Conservation (phyloP, 2,329 filamentous ascomycete species). For the Ascosphaera aggregata region DNA sequence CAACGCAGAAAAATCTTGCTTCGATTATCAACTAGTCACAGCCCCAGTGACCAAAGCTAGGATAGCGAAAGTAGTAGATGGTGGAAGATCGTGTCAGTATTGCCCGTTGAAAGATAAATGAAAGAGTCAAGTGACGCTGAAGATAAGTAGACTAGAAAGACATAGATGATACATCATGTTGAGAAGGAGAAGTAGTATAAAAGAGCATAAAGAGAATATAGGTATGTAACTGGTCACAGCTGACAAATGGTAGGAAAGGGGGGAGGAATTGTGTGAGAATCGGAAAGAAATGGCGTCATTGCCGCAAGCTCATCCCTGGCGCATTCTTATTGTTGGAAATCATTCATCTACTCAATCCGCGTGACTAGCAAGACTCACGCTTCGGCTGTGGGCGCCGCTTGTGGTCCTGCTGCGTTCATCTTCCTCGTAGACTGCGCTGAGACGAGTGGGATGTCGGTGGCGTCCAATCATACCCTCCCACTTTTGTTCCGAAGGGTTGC, state of each 20-base stretch:
- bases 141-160: neutral
- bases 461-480: constrained; percentile 52
- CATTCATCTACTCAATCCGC: constrained; percentile 46
- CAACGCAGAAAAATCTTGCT: neutral
- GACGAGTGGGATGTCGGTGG: constrained; percentile 68
- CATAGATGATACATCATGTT: neutral
- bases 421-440: constrained; percentile 75
- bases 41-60: neutral
- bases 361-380: constrained; percentile 5
- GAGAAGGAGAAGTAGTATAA: neutral
- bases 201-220: neutral
- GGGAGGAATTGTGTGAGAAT: too few species aligned
- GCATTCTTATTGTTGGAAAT: constrained; percentile 17
- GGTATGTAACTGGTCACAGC: too few species aligned
- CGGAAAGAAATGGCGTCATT: too few species aligned
- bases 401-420: constrained; percentile 46
- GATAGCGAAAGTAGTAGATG: neutral
- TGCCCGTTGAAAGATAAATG: neutral
- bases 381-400: neutral
- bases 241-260: too few species aligned
- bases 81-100: neutral
- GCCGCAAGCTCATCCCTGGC: too few species aligned
- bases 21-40: neutral
- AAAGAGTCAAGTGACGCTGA: neutral
- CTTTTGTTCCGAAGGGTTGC: constrained; percentile 19